Conservation (phyloP, 2,329 filamentous ascomycete species). For the Aureobasidium sp. region DNA sequence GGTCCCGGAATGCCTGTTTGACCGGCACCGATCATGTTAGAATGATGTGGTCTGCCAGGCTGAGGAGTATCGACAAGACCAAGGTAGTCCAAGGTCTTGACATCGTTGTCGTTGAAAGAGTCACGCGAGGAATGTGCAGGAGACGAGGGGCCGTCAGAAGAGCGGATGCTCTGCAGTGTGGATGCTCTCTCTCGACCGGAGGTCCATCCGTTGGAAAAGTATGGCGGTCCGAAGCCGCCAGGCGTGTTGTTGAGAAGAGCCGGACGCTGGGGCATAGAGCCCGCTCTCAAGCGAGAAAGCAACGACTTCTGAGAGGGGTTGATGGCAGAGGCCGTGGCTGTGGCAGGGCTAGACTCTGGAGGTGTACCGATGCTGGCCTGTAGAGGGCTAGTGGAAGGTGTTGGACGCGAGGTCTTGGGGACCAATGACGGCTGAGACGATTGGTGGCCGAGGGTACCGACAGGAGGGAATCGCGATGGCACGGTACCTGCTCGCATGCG, state of each 20-base stretch:
- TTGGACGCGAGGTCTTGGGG: constrained; percentile 75
- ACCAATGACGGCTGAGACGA: constrained; percentile 53
- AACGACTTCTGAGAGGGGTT: constrained; percentile 33
- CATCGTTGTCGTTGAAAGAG: constrained; percentile 76
- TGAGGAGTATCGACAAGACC: constrained; percentile 91
- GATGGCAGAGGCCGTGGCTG: constrained; percentile 12
- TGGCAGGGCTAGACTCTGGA: not conserved
- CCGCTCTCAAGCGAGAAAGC: constrained; percentile 78
- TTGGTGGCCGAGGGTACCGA: constrained; percentile 55
- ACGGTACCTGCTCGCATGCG: constrained; percentile 88
- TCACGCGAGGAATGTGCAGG: constrained; percentile 82
- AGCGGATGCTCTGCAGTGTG: constrained; percentile 84
- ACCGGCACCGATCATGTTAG: not conserved
- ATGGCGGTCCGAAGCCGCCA: constrained; percentile 74
- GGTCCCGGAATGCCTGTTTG: constrained; percentile 15
- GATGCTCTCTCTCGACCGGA: constrained; percentile 73
- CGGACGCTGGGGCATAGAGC: constrained; percentile 86
- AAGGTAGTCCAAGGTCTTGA: constrained; percentile 90
- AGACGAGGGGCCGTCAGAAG: constrained; percentile 78
- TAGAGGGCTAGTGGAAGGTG: constrained; percentile 81
- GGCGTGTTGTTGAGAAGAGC: constrained; percentile 52
- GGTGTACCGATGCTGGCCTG: constrained; percentile 37
- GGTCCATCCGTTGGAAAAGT: constrained; percentile 84
- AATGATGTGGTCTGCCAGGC: constrained; percentile 37
- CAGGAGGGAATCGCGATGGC: constrained; percentile 86